Base-by-base conservation (phyloP, 495 filamentous ascomycete genomes). In the Margaritispora aquatica region DNA sequence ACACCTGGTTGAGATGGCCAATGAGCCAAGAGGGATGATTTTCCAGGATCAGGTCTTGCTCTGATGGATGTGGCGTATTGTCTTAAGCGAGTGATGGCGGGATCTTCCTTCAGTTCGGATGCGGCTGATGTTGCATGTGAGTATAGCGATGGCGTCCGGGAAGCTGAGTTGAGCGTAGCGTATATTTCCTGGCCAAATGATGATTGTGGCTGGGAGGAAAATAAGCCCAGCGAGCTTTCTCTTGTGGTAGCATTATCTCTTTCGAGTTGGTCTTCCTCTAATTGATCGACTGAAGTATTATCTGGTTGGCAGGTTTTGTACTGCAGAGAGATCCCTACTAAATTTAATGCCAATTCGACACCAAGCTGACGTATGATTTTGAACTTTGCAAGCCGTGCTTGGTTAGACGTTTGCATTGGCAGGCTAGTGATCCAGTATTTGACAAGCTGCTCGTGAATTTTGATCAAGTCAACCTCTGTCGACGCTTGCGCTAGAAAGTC, bases 281-380 rank as follows among this genome's bases (percentile, higher is more conserved):
- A n/a, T n/a, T n/a, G n/a, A n/a, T n/a, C n/a, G n/a, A n/a, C n/a
- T n/a, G n/a, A n/a, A n/a, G n/a, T n/a, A n/a, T n/a, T n/a, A n/a
- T n/a, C 10, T 44, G 23, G 24, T 51, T 21, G 11, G 36, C 29
- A 23, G 36, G 47, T 9, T 38, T 61, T 65, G 15, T 55, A 44
- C 31, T 38, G 58, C 2, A 65, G 54, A n/a, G 66, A 65, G 2
- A 62, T 22, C 17, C 47, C 56, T 19, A 65, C 22, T 3, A 60
- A 69, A 49, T 52, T 62, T 13, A 69, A 57, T n/a, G 15, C 53
- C 1, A 69, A 46, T n/a, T 69, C 64, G 19, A 60, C 38, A 36
- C 65, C 62, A 10, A 65, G 34, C 22, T 65, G 56, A 2, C 65
- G 64, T 7, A 66, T 57, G 15, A 69, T 36, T 17, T 63, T 63